These are phyloP conservation scores for Pseudomonodictys pantanalensis DNA, from an alignment of 495 filamentous ascomycete species.

Conservation along the genomic window DNA sequence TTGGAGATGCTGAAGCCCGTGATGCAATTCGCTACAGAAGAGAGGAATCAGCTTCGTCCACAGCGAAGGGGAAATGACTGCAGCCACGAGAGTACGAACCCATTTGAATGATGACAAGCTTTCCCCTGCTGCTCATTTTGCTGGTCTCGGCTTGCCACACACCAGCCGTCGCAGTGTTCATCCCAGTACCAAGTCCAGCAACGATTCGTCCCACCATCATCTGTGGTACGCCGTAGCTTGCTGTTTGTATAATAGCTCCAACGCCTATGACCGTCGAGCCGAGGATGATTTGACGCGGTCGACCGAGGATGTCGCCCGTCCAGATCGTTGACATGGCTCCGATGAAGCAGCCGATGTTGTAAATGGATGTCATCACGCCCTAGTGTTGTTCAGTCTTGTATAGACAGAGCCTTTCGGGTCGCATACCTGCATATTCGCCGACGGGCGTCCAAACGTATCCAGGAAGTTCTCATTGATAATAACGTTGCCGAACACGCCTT, in stretches of 20 bases:
- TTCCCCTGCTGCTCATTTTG: constrained; percentile 32
- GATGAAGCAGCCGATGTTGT: constrained; percentile 35
- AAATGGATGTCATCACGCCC: constrained; percentile 32
- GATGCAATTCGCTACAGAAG: constrained; percentile 25
- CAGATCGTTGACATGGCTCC: constrained; percentile 29
- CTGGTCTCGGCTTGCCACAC: constrained; percentile 39
- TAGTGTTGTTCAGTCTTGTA: too few species aligned
- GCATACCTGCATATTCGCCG: constrained; percentile 32
- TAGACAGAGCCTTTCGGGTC: too few species aligned
- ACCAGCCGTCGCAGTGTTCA: constrained; percentile 38
- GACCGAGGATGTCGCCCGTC: constrained; percentile 30
- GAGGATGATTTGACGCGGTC: constrained; percentile 26
- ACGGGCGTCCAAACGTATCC: constrained; percentile 27
- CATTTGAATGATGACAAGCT: constrained; percentile 35
- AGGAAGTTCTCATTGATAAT: constrained; percentile 31
- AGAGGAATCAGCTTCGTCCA: background rate
- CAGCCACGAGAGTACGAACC: too few species aligned
- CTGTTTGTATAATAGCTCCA: constrained; percentile 37
- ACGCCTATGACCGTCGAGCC: constrained; percentile 31
- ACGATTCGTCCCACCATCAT: constrained; percentile 37
- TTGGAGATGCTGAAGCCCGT: constrained; percentile 32
- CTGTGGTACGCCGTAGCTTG: constrained; percentile 32
- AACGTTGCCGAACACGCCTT: constrained; percentile 33
- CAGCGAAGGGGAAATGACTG: background rate
- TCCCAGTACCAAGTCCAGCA: constrained; percentile 36